Base-by-base conservation (phyloP, 768 basidiomycete genomes). In the Tricholoma saponaceum region DNA sequence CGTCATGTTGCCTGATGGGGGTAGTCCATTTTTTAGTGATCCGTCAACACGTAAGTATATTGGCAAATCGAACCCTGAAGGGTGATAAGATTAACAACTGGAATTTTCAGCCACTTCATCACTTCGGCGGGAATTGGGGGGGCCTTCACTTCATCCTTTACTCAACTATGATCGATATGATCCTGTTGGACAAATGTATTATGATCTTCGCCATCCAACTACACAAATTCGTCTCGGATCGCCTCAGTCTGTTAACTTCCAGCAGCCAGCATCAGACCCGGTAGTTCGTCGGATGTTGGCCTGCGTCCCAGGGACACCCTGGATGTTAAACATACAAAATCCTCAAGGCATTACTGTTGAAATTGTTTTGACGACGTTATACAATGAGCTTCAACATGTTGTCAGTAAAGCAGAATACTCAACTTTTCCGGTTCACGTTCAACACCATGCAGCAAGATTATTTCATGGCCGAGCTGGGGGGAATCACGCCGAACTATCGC, bases 151-250 rank as follows among this genome's bases (percentile, higher is more conserved):
- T 41, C 58, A 65, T 54, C 58, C 59, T 46, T 51, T 62, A n/a
- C n/a, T n/a, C n/a, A n/a, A n/a, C n/a, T n/a, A n/a, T n/a, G 47
- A 52, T 65, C 23, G 52, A 55, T 63, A 58, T 50, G 62, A 65
- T 49, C 62, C 53, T 20, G 37, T 53, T 12, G 64, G 64, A 52
- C 58, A 60, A 43, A 30, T 65, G 37, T 54, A 37, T 26, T 65
- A 60, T 44, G 60, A 65, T 59, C 35, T 65, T 51, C 46, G 44
- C 26, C 46, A 57, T 7, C 60, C 62, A 51, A 52, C 55, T 33
- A 52, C 51, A 12, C 47, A 51, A 30, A 58, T 60, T 49, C 62
- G 55, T 33, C 56, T 61, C 59, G 55, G 58, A 26, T 54, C 53
- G 26, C 33, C 35, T 41, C 51, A 57, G n/a, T 35, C 16, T 12